Base-by-base conservation (phyloP, 768 basidiomycete species). In the Mycena galericulata region DNA sequence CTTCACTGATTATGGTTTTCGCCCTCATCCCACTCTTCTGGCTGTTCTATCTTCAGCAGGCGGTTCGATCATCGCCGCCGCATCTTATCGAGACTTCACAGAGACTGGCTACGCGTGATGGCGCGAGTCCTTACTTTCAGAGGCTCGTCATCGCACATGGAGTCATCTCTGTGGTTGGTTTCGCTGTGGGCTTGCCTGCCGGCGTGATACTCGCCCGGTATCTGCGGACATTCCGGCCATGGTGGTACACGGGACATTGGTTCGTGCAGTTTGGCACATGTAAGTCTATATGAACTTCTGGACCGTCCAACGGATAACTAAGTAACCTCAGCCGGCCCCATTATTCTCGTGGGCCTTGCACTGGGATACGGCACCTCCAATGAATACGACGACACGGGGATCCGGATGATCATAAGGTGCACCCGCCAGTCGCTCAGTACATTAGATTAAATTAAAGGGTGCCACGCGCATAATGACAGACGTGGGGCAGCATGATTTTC, bases 401-500 rank as follows among this genome's bases (percentile, higher is more conserved):
- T 3, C n/a, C n/a, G 20, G 54, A 65, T 22, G 30, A 26, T 27
- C 63, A 65, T 46, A 65, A 65, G 63, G 46, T 49, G 9, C 50
- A 17, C 7, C 38, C 26, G 17, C 24, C 49, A 4, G 15, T 24
- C 20, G 24, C 17, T 4, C 7, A 27, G 4, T 24, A 4, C 0
- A 9, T 40, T 22, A 4, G 1, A 24, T 22, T 57, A 36, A 63
- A 41, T 8, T 67, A 85, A n/a, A n/a, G n/a, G n/a, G n/a, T n/a
- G n/a, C n/a, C n/a, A n/a, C n/a, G n/a, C n/a, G n/a, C n/a, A n/a
- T n/a, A n/a, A n/a, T n/a, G n/a, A n/a, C n/a, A n/a, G 87, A 79
- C 77, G 77, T 79, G 84, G 72, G 89, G 88, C n/a, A 75, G 85
- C 32, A 80, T 76, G 0, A 74, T 90, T 26, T 80, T 89, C 63